These are phyloP conservation scores for Maudiozyma barnettii DNA, from an alignment of 805 yeast genomes.

Conservation along the genomic window DNA sequence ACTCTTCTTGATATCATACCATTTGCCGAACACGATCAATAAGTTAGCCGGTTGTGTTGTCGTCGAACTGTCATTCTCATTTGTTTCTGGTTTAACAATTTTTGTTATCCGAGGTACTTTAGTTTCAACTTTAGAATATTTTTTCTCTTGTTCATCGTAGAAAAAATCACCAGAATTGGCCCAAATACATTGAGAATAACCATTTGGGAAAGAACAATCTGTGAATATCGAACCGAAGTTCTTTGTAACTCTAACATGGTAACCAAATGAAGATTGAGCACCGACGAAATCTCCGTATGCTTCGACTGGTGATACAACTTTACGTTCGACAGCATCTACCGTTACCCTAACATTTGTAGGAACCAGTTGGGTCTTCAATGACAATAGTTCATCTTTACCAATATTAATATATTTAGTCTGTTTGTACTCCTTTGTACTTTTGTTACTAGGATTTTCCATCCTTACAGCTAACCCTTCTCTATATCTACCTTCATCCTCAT, in stretches of 20 bases:
- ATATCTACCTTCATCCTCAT: constrained; percentile 33
- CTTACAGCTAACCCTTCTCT: constrained; percentile 52
- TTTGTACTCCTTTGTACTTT: constrained; percentile 36
- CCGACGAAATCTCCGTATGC: constrained; percentile 60
- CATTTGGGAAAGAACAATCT: constrained; percentile 52
- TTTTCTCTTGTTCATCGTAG: constrained; percentile 24
- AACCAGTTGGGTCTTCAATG: constrained; percentile 48
- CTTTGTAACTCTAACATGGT: constrained; percentile 59
- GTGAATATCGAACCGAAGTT: constrained; percentile 59
- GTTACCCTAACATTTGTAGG: constrained; percentile 78
- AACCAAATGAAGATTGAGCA: constrained; percentile 56
- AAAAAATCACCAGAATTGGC: constrained; percentile 61
- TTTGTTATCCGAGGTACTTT: constrained; percentile 22
- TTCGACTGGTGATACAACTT: constrained; percentile 58
- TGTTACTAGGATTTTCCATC: constrained; percentile 30
- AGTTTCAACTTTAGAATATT: constrained; percentile 14
- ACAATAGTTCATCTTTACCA: constrained; percentile 53
- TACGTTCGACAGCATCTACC: constrained; percentile 51
- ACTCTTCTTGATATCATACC: constrained; percentile 45
- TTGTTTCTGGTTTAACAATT: constrained; percentile 16
- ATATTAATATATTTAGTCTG: constrained; percentile 70
- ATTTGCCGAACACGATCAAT: constrained; percentile 54
- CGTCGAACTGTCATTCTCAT: constrained; percentile 15
- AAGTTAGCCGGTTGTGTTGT: constrained; percentile 21
- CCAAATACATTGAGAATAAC: constrained; percentile 60